A percentile compares a stretch with the other conserved stretches of the same genome.
These are phyloP conservation scores for Xylariaceae sp. DNA, from an alignment of 2,329 filamentous ascomycete species.

Conservation along the genomic window DNA sequence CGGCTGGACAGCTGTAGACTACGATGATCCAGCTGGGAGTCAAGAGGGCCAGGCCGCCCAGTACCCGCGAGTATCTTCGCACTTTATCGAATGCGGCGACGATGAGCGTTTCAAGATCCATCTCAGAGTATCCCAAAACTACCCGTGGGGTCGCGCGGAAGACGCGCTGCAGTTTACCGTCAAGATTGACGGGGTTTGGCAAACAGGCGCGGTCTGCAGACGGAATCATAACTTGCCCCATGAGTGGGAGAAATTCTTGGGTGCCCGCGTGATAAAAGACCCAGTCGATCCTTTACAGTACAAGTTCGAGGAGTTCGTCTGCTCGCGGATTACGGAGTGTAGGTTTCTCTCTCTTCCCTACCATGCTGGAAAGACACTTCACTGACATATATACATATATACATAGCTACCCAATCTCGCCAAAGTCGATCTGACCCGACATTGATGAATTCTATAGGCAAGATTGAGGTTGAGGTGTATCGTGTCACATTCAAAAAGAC, in stretches of 20 bases:
- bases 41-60: neutral
- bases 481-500: neutral
- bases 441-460: constrained; percentile 16
- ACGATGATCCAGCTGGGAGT: constrained; percentile 13
- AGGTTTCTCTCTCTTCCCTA: neutral
- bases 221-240: constrained; percentile 1
- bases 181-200: constrained; percentile 19
- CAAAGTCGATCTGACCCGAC: constrained; percentile 5
- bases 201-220: constrained; percentile 8
- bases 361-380: neutral
- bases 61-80: constrained; percentile 1
- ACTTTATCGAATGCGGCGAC: constrained; percentile 21
- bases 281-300: neutral
- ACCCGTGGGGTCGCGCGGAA: constrained; percentile 7
- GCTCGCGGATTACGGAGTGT: constrained; percentile 18
- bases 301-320: constrained; percentile 16
- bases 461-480: constrained; percentile 18
- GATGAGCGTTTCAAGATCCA: constrained; percentile 17
- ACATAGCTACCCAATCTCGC: constrained; percentile 5
- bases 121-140: constrained; percentile 10
- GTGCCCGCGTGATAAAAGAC: constrained; percentile 3
- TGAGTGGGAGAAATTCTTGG: constrained; percentile 2
- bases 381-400: constrained; percentile 6
- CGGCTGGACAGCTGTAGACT: constrained; percentile 17
- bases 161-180: constrained; percentile 13